phyloP scores from a whole-genome alignment of 176 grass and related monocot species.

The Oryza australiensis region DNA sequence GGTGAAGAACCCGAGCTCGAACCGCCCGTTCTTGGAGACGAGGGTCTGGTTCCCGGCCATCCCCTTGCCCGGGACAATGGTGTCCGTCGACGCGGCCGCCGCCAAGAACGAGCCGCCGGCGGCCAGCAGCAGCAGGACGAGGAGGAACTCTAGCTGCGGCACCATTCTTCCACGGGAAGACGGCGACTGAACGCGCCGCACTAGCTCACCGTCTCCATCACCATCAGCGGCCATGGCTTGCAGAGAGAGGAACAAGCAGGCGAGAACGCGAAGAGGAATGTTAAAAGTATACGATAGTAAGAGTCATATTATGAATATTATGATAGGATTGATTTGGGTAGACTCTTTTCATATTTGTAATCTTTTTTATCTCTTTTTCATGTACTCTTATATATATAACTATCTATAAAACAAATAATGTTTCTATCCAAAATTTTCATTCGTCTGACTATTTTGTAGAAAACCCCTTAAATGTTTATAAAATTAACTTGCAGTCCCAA shows the following conservation, averaged over 20 bases:
- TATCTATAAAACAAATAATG: too few relatives aligned
- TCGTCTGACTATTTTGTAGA: too few relatives aligned
- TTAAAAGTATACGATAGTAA: neutral
- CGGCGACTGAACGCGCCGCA: neutral
- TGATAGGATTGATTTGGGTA: too few relatives aligned
- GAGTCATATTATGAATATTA: neutral
- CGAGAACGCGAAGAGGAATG: too few relatives aligned
- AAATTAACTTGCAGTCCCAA: too few relatives aligned
- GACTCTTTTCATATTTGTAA: too few relatives aligned
- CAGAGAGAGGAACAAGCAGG: neutral
- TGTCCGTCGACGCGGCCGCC: neutral
- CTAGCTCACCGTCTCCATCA: neutral
- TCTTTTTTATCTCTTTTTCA: too few relatives aligned
- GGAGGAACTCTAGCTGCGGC: neutral
- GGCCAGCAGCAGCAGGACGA: neutral
- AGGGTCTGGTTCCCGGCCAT: slow-evolving; percentile 33
- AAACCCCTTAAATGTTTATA: too few relatives aligned
- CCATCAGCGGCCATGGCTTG: neutral
- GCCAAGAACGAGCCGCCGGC: neutral
- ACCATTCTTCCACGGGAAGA: neutral
- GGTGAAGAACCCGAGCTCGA: slow-evolving; percentile 31
- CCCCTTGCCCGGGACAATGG: slow-evolving; percentile 3
- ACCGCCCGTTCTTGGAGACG: slow-evolving; percentile 20
- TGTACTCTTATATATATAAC: too few relatives aligned
- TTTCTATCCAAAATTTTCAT: too few relatives aligned